Base-by-base conservation (phyloP, 192 early-diverging fungal species). In the Entomortierella beljakovae region DNA sequence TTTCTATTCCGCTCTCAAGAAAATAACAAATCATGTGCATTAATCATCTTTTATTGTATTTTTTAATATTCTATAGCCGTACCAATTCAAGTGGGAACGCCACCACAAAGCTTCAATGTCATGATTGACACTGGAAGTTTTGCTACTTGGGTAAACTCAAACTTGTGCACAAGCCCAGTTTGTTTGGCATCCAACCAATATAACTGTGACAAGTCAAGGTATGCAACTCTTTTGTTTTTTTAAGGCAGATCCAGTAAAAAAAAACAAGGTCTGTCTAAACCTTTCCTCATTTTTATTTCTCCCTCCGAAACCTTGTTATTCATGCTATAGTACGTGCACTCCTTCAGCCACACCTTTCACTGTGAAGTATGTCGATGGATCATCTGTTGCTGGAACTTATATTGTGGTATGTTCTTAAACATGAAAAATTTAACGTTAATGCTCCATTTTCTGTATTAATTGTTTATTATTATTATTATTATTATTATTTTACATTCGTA, bases 41-140 rank as follows among this genome's bases (percentile, higher is more conserved):
- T 40, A 9, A 40, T 9, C 40, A 34, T 62, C 4, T 9, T 7
- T 61, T 28, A 23, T 23, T 40, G n/a, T 11, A 9, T 35, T 35
- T 35, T 32, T 33, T 37, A n/a, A n/a, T 58, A 5, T 20, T 8
- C 29, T 2, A 46, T 51, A 79, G 75, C 75, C 2, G 46, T 79
- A 2, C 48, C 66, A 0, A 74, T 93, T 26, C 81, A 83, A 6
- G 68, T 93, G 3, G 92, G 92, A 42, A 89, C 89, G 10, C 92
- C 92, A 10, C 82, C 86, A 20, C 90, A 91, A 59, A 67, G 66
- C 25, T 92, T 92, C 54, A 85, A 87, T 15, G 70, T 92, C 52
- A 84, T 83, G 9, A 90, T 93, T 37, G 92, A 93, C 60, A 93
- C 92, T 0, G 92, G 92, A 4, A 90, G 89, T 18, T 76, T 87